phyloP scores from a whole-genome alignment of 805 yeast genomes.

The Zygosaccharomyces bailii region DNA sequence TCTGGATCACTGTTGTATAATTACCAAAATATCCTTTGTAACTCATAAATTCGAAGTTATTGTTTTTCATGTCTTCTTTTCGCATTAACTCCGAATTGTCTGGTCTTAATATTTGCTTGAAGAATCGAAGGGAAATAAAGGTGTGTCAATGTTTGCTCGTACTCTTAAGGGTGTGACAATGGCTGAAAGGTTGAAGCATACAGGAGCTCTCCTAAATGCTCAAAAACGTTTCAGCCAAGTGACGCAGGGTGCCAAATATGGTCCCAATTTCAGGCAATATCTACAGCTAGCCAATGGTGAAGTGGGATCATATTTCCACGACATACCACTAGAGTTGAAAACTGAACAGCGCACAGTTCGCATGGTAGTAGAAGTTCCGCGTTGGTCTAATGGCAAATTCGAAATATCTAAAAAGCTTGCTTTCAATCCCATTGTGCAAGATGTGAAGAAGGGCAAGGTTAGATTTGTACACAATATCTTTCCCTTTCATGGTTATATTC shows the following conservation, averaged over 20 bases:
- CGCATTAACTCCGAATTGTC: background rate
- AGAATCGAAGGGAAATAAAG: background rate
- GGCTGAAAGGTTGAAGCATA: slow-evolving; percentile 16
- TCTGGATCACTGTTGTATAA: too few species aligned
- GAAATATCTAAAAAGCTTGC: slow-evolving; percentile 59
- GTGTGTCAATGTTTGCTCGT: background rate
- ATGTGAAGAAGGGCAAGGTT: slow-evolving; percentile 67
- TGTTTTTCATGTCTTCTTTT: background rate
- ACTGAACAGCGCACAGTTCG: slow-evolving; percentile 44
- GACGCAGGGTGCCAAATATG: slow-evolving; percentile 39
- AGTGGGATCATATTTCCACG: slow-evolving; percentile 67
- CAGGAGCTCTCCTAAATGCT: slow-evolving; percentile 12
- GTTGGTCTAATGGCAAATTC: slow-evolving; percentile 81
- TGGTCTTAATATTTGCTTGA: too few species aligned
- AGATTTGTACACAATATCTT: slow-evolving; percentile 75
- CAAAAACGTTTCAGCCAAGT: slow-evolving; percentile 17
- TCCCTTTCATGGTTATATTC: slow-evolving; percentile 82
- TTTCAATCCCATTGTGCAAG: slow-evolving; percentile 80
- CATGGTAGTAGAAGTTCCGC: slow-evolving; percentile 73
- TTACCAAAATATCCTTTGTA: background rate
- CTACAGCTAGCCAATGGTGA: slow-evolving; percentile 41
- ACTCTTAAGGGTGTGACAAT: background rate
- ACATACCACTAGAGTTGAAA: slow-evolving; percentile 56
- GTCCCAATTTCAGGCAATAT: slow-evolving; percentile 43
- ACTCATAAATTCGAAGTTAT: background rate